Conservation (phyloP, 129 eudicot species). For the sunflower (Helianthus annuus) region DNA sequence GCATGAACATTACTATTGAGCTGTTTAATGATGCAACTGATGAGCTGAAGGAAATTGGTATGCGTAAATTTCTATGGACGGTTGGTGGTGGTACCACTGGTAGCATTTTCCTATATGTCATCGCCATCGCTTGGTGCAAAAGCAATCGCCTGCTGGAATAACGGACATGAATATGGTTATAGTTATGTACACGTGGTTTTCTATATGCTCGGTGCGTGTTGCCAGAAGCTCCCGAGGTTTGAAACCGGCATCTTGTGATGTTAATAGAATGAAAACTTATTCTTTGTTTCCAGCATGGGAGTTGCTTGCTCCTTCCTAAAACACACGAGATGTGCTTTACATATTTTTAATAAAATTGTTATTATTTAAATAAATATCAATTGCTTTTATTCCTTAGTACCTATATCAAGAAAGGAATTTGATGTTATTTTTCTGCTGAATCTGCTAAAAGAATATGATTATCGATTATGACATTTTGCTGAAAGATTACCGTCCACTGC, state of each 20-base stretch:
- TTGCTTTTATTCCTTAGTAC: too few species aligned
- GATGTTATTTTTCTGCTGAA: too few species aligned
- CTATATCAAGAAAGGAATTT: too few species aligned
- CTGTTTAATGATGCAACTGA: neutral
- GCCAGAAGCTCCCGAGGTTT: too few species aligned
- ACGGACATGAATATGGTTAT: neutral
- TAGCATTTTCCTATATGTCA: neutral
- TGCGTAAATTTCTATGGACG: slow-evolving; percentile 16
- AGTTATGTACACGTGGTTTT: neutral
- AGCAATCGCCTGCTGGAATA: slow-evolving; percentile 11
- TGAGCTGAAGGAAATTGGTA: slow-evolving; percentile 2
- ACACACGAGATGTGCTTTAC: neutral
- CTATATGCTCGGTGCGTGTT: neutral
- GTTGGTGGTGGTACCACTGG: slow-evolving; percentile 10
- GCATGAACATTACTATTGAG: slow-evolving; percentile 7
- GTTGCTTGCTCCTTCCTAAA: neutral
- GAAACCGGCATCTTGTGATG: neutral
- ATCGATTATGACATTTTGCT: too few species aligned
- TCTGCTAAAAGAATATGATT: too few species aligned
- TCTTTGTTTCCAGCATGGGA: slow-evolving; percentile 2
- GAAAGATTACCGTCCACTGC: too few species aligned
- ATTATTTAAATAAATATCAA: neutral
- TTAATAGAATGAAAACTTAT: slow-evolving; percentile 7
- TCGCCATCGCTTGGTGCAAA: slow-evolving; percentile 11
- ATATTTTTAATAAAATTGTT: neutral